Base-by-base conservation (phyloP, 2,329 filamentous ascomycete species). In the Sphaerostilbella broomeana region DNA sequence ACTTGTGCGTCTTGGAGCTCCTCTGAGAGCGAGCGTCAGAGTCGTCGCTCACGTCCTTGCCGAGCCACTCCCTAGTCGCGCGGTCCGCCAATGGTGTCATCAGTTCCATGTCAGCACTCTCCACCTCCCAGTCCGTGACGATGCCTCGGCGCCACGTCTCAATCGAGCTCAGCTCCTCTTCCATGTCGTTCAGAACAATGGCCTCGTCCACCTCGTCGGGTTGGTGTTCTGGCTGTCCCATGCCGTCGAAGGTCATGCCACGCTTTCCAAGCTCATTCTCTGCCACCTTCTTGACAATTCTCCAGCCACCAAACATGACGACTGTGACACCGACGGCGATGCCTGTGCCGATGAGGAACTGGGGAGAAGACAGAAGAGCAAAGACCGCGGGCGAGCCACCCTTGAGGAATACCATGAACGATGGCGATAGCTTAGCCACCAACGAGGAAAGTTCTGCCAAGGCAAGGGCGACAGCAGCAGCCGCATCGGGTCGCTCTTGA, bases 281-380 rank as follows among this genome's bases (percentile, higher is more conserved):
- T 43, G 64, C 62, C 49, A 97, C 86, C 51, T 80, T 82, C 71
- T 95, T 94, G 64, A 98, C 81, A 59, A 98, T 95, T 66, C 95
- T 97, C 75, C 87, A 97, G 5, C 92, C 90, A 38, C 92, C 92
- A 44, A 98, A 86, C 59, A 92, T 89, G 53, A 98, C 86, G 7
- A 97, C 81, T 0, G 92, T 97, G n/a, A 95, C 81, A 11, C 92
- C 92, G 1, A 95, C 80, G 1, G 85, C 86, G 11, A 95, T 79
- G 29, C 89, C 86, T 1, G 86, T 87, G 4, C 88, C 88, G 52
- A 98, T 95, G 47, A 95, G 76, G 58, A 98, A 98, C 56, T 98
- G 87, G 1, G 92, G 92, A 41, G 84, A 89, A 0, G 86, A 81
- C 4, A 98, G 75, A 16, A 98, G 73, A 0, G 83, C 85, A 51